These are phyloP conservation scores for Aeminium ludgeri DNA, from an alignment of 495 filamentous ascomycete genomes.

Conservation along the genomic window DNA sequence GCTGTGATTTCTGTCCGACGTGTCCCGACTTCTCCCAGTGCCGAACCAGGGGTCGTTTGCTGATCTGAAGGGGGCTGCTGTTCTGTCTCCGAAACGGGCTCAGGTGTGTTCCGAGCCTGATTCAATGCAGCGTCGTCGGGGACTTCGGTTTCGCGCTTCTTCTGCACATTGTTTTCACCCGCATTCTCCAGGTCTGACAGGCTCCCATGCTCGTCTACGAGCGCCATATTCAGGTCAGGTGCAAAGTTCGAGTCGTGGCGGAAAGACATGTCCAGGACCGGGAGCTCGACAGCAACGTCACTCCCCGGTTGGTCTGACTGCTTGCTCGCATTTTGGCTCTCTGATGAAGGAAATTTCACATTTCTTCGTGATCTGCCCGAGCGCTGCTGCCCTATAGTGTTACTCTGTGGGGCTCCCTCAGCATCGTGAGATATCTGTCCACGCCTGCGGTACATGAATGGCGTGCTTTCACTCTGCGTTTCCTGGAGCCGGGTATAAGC, in stretches of 20 bases:
- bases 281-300: neutral
- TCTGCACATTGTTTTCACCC: too few relatives aligned
- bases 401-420: too few relatives aligned
- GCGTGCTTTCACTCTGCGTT: conserved; percentile 1
- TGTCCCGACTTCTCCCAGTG: neutral
- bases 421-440: neutral
- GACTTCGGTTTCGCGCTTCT: too few relatives aligned
- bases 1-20: neutral
- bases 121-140: too few relatives aligned
- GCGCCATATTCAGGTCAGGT: conserved; percentile 4
- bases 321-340: neutral
- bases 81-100: too few relatives aligned
- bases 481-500: neutral
- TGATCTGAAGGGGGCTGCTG: too few relatives aligned
- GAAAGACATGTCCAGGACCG: conserved; percentile 10
- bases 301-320: neutral
- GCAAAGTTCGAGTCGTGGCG: conserved; percentile 7
- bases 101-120: too few relatives aligned
- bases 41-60: too few relatives aligned
- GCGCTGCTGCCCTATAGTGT: neutral
- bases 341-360: neutral
- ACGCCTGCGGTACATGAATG: conserved; percentile 12
- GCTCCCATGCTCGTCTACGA: conserved; percentile 10
- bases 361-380: neutral
- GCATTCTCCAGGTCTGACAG: neutral